Evolutionary conservation across 192 early-diverging fungal genomes (phyloP).

Genomic region (Coemansia sp.): DNA sequence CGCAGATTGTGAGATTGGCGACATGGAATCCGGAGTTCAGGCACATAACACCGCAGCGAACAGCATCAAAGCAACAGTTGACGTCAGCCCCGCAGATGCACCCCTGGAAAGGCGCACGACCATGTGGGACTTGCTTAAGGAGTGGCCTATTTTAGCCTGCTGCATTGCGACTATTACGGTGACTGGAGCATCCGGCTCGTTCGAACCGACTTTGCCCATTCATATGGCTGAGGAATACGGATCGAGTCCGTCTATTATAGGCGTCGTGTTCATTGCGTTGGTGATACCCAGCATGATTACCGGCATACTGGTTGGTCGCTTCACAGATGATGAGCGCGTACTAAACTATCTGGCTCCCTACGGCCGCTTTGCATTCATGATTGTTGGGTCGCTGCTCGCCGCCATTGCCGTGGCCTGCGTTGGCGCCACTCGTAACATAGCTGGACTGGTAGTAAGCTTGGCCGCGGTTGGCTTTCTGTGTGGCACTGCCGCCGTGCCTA

Average conservation of each 20-base stretch:
- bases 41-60: neutral
- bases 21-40: constrained; percentile 2
- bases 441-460: constrained; percentile 39
- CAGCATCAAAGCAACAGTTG: neutral
- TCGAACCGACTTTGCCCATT: constrained; percentile 52
- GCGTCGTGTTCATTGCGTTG: constrained; percentile 65
- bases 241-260: constrained; percentile 23
- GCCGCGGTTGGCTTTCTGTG: constrained; percentile 28
- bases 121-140: constrained; percentile 49
- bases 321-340: constrained; percentile 35
- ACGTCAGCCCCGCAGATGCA: neutral
- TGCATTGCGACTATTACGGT: constrained; percentile 41
- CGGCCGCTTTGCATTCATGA: constrained; percentile 44
- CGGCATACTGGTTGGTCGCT: constrained; percentile 57
- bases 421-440: constrained; percentile 39
- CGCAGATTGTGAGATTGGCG: neutral
- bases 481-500: constrained; percentile 55
- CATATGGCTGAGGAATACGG: constrained; percentile 35
- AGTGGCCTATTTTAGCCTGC: constrained; percentile 49
- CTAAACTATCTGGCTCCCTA: constrained; percentile 32
- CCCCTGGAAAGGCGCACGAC: constrained; percentile 23
- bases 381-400: constrained; percentile 22
- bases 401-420: constrained; percentile 53
- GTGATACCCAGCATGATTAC: constrained; percentile 67
- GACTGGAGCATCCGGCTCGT: constrained; percentile 32